A percentile compares a stretch with the other conserved stretches of the same genome.
phyloP scores from a whole-genome alignment of 306 rosid species.

The Castanospermum australe region DNA sequence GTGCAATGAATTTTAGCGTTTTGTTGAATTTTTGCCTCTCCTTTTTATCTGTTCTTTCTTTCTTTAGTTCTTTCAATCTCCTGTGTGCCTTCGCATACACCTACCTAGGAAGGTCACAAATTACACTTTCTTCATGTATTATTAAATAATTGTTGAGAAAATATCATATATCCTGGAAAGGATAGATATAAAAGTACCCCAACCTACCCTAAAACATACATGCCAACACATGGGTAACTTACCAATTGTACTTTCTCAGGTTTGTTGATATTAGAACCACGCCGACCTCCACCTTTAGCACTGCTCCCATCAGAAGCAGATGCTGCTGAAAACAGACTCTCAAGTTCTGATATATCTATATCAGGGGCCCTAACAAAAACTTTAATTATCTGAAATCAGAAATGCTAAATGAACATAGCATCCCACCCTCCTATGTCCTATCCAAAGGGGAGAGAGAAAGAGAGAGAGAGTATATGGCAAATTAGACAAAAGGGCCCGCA shows the following conservation, averaged over 20 bases:
- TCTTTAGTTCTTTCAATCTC: too few relatives aligned
- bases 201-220: not conserved
- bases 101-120: too few relatives aligned
- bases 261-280: conserved; percentile 86
- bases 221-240: conserved; percentile 30
- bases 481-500: conserved; percentile 7
- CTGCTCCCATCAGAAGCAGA: conserved; percentile 70
- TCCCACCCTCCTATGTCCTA: conserved; percentile 10
- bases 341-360: conserved; percentile 96
- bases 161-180: too few relatives aligned
- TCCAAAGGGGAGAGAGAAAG: not conserved
- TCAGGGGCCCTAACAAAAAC: conserved; percentile 81
- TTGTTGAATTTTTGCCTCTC: not conserved
- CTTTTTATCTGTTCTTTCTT: not conserved
- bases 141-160: too few relatives aligned
- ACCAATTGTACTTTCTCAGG: conserved; percentile 97
- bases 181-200: not conserved
- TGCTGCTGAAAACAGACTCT: conserved; percentile 93
- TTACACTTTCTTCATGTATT: too few relatives aligned
- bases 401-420: conserved; percentile 22
- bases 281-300: conserved; percentile 73
- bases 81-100: too few relatives aligned
- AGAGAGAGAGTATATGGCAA: not conserved
- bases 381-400: conserved; percentile 32
- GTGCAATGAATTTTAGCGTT: not conserved